phyloP scores from a whole-genome alignment of 129 eudicot genomes.

The Lactuca sativa region DNA sequence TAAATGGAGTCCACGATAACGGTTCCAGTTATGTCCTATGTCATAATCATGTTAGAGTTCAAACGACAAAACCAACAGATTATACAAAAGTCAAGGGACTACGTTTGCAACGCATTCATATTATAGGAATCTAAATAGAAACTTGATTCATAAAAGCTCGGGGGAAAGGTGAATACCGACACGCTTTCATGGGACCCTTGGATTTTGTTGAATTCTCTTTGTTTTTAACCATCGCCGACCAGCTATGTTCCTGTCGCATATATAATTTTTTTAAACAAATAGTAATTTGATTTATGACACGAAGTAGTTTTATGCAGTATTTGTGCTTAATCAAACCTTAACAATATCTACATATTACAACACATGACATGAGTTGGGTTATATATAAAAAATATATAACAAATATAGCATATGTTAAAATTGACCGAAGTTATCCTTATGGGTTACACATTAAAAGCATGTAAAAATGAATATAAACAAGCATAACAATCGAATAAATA shows the following conservation, averaged over 20 bases:
- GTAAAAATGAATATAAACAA: background rate
- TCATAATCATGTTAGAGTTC: background rate
- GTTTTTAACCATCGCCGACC: background rate
- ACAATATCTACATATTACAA: too few species aligned
- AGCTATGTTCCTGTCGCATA: background rate
- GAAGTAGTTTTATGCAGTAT: background rate
- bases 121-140: background rate
- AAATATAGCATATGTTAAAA: too few species aligned
- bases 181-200: conserved; percentile 15
- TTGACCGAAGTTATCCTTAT: too few species aligned
- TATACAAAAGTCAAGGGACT: conserved; percentile 4
- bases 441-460: background rate
- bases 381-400: too few species aligned
- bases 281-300: background rate
- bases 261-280: too few species aligned
- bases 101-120: background rate
- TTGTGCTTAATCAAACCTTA: background rate
- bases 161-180: background rate
- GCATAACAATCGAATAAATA: background rate
- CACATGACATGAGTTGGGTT: too few species aligned
- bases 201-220: background rate
- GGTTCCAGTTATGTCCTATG: background rate
- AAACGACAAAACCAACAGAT: background rate
- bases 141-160: background rate
- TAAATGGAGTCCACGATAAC: background rate